These are phyloP conservation scores for Rhododendron simsii DNA, from an alignment of 148 eudicot genomes.

Conservation along the genomic window DNA sequence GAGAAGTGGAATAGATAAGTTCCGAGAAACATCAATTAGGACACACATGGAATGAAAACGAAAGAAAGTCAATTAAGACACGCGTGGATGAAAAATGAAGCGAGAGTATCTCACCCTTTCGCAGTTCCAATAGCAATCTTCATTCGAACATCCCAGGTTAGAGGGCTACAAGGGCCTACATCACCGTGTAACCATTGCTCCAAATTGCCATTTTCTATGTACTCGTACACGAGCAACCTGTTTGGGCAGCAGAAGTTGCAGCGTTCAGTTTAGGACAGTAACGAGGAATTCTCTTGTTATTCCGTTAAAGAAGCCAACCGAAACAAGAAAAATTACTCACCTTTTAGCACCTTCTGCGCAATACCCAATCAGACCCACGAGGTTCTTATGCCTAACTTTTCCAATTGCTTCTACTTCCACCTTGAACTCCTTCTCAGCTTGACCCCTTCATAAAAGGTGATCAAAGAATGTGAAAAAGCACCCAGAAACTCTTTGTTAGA, in stretches of 20 bases:
- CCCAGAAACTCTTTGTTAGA: neutral
- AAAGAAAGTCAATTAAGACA: neutral
- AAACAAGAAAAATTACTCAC: conserved; percentile 29
- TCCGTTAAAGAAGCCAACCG: neutral
- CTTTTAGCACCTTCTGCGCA: conserved; percentile 88
- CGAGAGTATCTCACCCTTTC: conserved; percentile 56
- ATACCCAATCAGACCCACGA: conserved; percentile 83
- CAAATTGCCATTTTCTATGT: conserved; percentile 78
- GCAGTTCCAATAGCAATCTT: conserved; percentile 90
- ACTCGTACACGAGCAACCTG: conserved; percentile 95
- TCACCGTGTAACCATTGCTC: conserved; percentile 99
- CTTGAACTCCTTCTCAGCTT: conserved; percentile 93
- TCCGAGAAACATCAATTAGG: neutral
- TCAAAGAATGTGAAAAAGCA: neutral
- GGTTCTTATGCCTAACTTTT: conserved; percentile 88
- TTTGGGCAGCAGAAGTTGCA: conserved; percentile 8
- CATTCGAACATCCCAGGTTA: conserved; percentile 81
- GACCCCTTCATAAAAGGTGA: conserved; percentile 56
- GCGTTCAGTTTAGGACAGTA: neutral
- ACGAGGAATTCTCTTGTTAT: neutral
- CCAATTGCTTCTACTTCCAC: conserved; percentile 99
- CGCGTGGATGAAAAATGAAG: neutral
- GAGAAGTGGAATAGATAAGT: neutral
- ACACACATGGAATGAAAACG: neutral
- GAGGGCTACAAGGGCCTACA: conserved; percentile 66